Evolutionary conservation across 2,329 filamentous ascomycete species (phyloP).

Genomic region (Aspergillus sp.): DNA sequence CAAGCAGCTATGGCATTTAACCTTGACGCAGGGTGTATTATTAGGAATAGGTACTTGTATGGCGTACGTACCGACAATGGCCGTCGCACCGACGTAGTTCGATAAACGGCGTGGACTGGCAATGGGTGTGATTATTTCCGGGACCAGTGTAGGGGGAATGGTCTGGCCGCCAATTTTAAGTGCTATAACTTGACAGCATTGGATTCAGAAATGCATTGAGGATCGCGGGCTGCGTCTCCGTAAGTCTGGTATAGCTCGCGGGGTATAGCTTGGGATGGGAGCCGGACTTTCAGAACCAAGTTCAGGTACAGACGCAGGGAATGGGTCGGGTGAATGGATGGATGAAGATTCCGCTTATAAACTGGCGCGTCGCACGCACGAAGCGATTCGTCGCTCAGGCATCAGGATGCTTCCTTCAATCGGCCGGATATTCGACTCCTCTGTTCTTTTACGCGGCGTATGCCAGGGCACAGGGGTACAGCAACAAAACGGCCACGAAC

Average conservation of each 20-base stretch:
- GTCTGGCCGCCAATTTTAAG: conserved; percentile 31
- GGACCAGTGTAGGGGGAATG: conserved; percentile 36
- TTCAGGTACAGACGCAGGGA: conserved; percentile 11
- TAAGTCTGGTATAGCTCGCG: conserved; percentile 22
- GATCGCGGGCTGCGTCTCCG: conserved; percentile 24
- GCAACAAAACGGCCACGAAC: conserved; percentile 28
- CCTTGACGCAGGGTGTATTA: conserved; percentile 31
- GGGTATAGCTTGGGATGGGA: conserved; percentile 25
- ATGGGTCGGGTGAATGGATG: conserved; percentile 13
- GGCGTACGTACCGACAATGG: conserved; percentile 34
- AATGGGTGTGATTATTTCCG: conserved; percentile 35
- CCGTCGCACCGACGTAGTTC: conserved; percentile 35
- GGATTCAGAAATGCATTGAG: conserved; percentile 35
- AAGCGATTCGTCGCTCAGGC: conserved; percentile 33
- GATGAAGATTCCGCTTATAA: conserved; percentile 25
- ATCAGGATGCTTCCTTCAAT: conserved; percentile 31
- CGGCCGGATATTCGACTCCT: conserved; percentile 35
- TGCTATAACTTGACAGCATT: conserved; percentile 23
- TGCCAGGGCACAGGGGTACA: conserved; percentile 35
- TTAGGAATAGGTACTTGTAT: conserved; percentile 34
- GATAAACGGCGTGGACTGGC: conserved; percentile 30
- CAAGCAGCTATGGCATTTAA: conserved; percentile 27
- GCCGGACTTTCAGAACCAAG: conserved; percentile 18
- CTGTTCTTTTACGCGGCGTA: conserved; percentile 37
- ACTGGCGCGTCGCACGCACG: conserved; percentile 20